Conservation (phyloP, 116 monocot species). For the Papilionanthe hybrid region DNA sequence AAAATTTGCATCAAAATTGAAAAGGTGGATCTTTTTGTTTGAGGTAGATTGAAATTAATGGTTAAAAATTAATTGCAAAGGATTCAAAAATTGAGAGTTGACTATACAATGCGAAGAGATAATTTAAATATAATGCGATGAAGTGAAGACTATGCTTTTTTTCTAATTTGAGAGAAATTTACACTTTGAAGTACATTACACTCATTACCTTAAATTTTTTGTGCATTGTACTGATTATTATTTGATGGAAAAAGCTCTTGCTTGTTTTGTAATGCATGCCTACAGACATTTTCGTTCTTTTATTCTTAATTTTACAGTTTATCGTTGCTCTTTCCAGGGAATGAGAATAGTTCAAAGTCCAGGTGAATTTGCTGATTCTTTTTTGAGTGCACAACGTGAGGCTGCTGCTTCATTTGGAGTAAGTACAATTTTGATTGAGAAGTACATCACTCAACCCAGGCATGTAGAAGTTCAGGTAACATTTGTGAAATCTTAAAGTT, state of each 20-base stretch:
- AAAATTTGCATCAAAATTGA: too few relatives aligned
- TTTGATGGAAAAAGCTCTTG: not conserved
- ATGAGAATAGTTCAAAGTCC: constrained; percentile 89
- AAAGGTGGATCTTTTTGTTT: too few relatives aligned
- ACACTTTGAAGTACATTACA: too few relatives aligned
- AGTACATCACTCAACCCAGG: constrained; percentile 90
- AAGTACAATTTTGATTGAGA: constrained; percentile 77
- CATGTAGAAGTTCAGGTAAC: constrained; percentile 98
- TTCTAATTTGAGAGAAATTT: too few relatives aligned
- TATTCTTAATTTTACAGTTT: not conserved
- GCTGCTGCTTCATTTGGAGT: constrained; percentile 95
- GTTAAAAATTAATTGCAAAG: too few relatives aligned
- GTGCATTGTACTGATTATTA: not conserved
- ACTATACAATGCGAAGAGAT: too few relatives aligned
- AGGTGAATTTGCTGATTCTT: constrained; percentile 72
- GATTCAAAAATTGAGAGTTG: too few relatives aligned
- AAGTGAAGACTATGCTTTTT: too few relatives aligned
- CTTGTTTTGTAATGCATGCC: not conserved
- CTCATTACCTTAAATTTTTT: not conserved
- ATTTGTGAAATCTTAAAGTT: constrained; percentile 10
- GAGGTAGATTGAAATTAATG: too few relatives aligned
- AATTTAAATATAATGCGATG: too few relatives aligned
- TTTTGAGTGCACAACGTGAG: constrained; percentile 83
- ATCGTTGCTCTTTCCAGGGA: constrained; percentile 44
- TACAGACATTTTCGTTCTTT: not conserved